These are phyloP conservation scores for Aspergillus haitiensis DNA, from an alignment of 495 filamentous ascomycete genomes.

Conservation along the genomic window DNA sequence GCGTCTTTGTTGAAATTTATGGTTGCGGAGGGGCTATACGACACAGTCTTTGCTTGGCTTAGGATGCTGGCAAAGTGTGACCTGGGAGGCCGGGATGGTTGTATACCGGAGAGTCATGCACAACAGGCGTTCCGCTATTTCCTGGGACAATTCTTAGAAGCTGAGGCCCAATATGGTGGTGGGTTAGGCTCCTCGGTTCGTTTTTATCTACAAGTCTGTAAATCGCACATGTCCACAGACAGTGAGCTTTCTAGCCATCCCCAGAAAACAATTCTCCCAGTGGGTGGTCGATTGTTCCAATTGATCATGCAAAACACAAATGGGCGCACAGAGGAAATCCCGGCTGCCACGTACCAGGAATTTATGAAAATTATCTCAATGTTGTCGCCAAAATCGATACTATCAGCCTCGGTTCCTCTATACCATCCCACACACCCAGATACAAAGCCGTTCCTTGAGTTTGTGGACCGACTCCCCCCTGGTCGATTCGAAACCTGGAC, in stretches of 20 bases:
- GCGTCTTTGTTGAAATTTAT: constrained; percentile 38
- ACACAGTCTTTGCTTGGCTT: constrained; percentile 37
- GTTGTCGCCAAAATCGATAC: constrained; percentile 27
- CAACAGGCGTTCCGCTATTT: constrained; percentile 29
- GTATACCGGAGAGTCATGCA: constrained; percentile 25
- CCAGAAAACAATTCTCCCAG: constrained; percentile 25
- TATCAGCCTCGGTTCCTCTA: constrained; percentile 30
- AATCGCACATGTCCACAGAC: constrained; percentile 22
- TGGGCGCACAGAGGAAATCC: constrained; percentile 22
- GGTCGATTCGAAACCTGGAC: constrained; percentile 24
- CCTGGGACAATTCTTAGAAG: constrained; percentile 33
- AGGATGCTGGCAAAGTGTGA: constrained; percentile 33
- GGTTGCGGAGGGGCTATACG: constrained; percentile 41
- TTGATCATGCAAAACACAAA: constrained; percentile 23
- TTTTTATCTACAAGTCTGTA: constrained; percentile 32
- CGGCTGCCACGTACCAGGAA: constrained; percentile 33
- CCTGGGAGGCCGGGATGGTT: constrained; percentile 30
- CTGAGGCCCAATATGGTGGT: constrained; percentile 37
- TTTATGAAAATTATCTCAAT: constrained; percentile 29
- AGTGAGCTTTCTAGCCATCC: constrained; percentile 11
- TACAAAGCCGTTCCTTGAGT: constrained; percentile 33
- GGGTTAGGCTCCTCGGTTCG: constrained; percentile 35
- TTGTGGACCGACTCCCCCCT: constrained; percentile 22
- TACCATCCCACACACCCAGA: constrained; percentile 41
- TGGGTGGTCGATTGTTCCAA: constrained; percentile 31